A percentile compares a stretch with the other conserved stretches of the same genome.
These are phyloP conservation scores for Neoascochyta sp. DNA, from an alignment of 2,329 filamentous ascomycete genomes.

Conservation along the genomic window DNA sequence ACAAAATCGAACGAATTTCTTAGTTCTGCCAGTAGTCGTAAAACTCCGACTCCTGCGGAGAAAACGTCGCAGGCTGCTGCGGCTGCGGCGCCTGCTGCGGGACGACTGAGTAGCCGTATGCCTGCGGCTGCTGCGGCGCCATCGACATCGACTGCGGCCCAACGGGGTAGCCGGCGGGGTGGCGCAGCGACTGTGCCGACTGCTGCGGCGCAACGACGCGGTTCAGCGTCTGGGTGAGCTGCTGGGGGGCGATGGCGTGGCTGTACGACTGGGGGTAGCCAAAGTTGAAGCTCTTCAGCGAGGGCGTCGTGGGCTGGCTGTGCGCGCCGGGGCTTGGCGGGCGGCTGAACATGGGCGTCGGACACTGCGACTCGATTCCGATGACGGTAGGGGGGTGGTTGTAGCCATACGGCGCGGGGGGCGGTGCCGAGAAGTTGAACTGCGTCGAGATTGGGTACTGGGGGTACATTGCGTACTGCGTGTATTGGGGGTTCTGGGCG, in stretches of 20 bases:
- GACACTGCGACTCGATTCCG: conserved; percentile 11
- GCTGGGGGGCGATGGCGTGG: conserved; percentile 9
- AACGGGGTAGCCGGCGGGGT: conserved; percentile 6
- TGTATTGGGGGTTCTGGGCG: conserved; percentile 9
- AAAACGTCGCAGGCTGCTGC: conserved; percentile 7
- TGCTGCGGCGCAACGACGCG: conserved; percentile 9
- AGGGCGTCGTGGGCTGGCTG: conserved; percentile 28
- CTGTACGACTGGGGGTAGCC: conserved; percentile 7
- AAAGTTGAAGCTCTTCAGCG: conserved; percentile 14
- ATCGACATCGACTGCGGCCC: no score
- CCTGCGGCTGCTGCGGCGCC: conserved; percentile 6
- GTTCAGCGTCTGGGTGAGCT: conserved; percentile 10
- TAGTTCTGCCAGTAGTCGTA: no score
- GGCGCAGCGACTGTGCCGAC: conserved; percentile 8
- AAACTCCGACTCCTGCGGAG: conserved; percentile 5
- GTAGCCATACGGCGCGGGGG: conserved; percentile 11
- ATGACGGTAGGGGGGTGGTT: conserved; percentile 21
- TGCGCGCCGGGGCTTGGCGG: conserved; percentile 14
- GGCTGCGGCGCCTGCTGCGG: conserved; percentile 6
- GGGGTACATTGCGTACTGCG: conserved; percentile 6
- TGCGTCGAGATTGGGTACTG: conserved; percentile 8
- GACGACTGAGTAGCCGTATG: conserved; percentile 6
- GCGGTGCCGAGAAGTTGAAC: conserved; percentile 8
- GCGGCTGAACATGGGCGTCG: conserved; percentile 9
- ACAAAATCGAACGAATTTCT: no score